Evolutionary conservation across 306 rosid genomes (phyloP), one percentile per base, ranked within the genome.

Genomic region (Cucumis hystrix): DNA sequence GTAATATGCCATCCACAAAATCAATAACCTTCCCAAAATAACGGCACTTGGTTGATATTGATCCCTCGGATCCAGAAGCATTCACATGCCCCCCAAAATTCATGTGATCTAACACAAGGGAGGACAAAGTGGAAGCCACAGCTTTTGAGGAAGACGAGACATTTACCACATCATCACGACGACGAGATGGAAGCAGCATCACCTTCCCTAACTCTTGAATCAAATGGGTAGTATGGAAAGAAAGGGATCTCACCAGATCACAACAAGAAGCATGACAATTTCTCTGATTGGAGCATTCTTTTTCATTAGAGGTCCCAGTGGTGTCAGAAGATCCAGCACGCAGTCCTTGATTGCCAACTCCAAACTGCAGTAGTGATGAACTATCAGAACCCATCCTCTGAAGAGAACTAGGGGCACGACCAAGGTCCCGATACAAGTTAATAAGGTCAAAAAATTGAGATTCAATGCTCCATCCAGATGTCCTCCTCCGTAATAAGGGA

Each of bases 161-260:
- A 82, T 77, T 94, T 64, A 84, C 89, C 84, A 84, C 74, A 80
- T 94, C 98, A 81, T 94, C 98, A 37, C 96, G 96, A 51, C 97
- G 91, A 77, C 98, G 98, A 82, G 96, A 90, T 67, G 98, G 97
- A 77, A 84, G 89, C 84, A 88, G 67, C 98, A 94, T 94, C 76
- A 84, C 92, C 86, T 89, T 91, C 74, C 97, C 98, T 57, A 94
- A 72, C 91, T 94, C 98, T 85, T 94, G 98, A 85, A 94, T 91
- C 88, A 94, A 83, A 87, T 91, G 97, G 77, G 91, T 89, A 40
- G 89, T 86, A 82, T 94, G 97, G 84, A 91, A 91, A 82, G 98
- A 91, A 82, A 94, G 96, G 14, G 98, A 91, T 80, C 91, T 84
- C 78, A 90, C 88, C 96, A 91, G 88, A 81, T 90, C 98, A 61